Conservation (phyloP, 2,329 filamentous ascomycete species). For the Rhynchosporium agropyri region DNA sequence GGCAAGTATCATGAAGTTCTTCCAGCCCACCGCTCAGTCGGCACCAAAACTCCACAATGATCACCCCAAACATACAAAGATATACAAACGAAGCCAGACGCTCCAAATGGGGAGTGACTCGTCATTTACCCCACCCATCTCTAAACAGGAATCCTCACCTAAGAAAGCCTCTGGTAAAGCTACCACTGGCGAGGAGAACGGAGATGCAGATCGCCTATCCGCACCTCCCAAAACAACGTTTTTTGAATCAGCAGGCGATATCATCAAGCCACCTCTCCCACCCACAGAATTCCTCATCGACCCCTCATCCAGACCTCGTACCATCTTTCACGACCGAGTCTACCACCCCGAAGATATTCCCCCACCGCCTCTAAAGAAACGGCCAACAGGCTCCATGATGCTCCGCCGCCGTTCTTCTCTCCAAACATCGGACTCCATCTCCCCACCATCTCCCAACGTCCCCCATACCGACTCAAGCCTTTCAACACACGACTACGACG, state of each 20-base stretch:
- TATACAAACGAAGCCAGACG: conserved; percentile 79
- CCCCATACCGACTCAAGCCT: conserved; percentile 50
- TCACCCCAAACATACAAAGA: conserved; percentile 66
- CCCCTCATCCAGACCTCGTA: conserved; percentile 76
- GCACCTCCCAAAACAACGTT: conserved; percentile 89
- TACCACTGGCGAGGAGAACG: conserved; percentile 45
- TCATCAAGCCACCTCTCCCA: conserved; percentile 88
- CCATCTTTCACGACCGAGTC: conserved; percentile 95
- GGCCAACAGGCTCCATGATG: conserved; percentile 40
- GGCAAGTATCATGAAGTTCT: conserved; percentile 66
- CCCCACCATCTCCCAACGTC: conserved; percentile 34
- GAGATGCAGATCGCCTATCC: conserved; percentile 52
- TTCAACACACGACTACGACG: conserved; percentile 54
- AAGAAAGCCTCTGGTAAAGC: conserved; percentile 43
- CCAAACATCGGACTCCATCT: conserved; percentile 8
- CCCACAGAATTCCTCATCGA: conserved; percentile 80
- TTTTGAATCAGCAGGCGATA: conserved; percentile 91
- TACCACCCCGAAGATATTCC: conserved; percentile 95
- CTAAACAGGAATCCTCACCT: conserved; percentile 12
- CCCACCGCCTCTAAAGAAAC: conserved; percentile 68
- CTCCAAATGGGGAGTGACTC: conserved; percentile 48
- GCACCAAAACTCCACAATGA: conserved; percentile 51
- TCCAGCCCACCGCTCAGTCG: conserved; percentile 59
- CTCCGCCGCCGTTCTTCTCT: conserved; percentile 31
- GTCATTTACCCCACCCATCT: conserved; percentile 23